Evolutionary conservation across 345 rosid genomes (phyloP).

Genomic region (Carallia brachiata): DNA sequence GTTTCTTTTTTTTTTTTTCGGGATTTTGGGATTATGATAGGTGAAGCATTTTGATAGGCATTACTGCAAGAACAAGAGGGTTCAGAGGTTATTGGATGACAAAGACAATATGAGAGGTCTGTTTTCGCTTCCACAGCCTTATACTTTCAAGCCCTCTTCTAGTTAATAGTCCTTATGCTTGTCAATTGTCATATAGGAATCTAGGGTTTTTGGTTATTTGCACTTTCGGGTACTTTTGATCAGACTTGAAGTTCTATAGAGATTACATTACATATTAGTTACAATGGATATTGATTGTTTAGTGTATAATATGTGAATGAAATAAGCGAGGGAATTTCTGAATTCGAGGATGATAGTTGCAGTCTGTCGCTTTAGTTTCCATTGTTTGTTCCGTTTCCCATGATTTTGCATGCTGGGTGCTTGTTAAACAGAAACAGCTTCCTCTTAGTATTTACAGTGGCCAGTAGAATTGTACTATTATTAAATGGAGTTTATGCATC

Average conservation of each 20-base stretch:
- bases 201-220: slow-evolving; percentile 7
- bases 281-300: not conserved
- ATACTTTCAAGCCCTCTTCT: slow-evolving; percentile 63
- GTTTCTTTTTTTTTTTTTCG: not conserved
- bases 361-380: not conserved
- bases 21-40: slow-evolving; percentile 25
- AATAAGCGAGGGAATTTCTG: not conserved
- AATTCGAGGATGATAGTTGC: not conserved
- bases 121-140: slow-evolving; percentile 64
- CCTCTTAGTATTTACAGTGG: not conserved
- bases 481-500: not conserved
- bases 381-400: not conserved
- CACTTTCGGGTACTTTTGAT: not conserved
- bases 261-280: too few relatives aligned
- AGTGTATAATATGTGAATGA: not conserved
- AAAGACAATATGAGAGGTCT: slow-evolving; percentile 70
- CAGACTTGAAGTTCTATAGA: not conserved
- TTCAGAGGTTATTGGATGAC: slow-evolving; percentile 66
- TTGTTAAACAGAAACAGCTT: not conserved
- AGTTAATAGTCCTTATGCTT: slow-evolving; percentile 10
- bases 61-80: slow-evolving; percentile 68
- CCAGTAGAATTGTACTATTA: not conserved
- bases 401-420: not conserved
- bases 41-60: slow-evolving; percentile 88
- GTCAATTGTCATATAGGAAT: not conserved